A percentile compares a stretch with the other conserved stretches of the same genome.
Evolutionary conservation across 2,329 filamentous ascomycete species (phyloP).

Genomic region (Fusarium irregulare): DNA sequence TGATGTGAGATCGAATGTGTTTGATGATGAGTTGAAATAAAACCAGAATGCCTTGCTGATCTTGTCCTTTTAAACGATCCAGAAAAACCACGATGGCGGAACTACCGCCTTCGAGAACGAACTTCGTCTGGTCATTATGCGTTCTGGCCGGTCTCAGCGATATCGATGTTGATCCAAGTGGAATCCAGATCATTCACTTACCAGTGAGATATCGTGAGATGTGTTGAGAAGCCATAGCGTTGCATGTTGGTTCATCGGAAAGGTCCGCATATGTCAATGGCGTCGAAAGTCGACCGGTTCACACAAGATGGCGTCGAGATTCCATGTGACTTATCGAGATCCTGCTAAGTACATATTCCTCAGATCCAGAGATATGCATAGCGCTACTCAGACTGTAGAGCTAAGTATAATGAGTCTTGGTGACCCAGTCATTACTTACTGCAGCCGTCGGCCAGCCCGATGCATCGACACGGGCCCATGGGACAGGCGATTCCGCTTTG

Average conservation of each 20-base stretch:
- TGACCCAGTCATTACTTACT: neutral
- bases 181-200: neutral
- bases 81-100: neutral
- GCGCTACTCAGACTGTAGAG: neutral
- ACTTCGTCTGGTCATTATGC: neutral
- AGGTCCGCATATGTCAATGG: conserved; percentile 25
- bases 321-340: conserved; percentile 1
- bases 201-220: conserved; percentile 1
- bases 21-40: neutral
- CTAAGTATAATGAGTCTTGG: neutral
- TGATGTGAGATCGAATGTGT: neutral
- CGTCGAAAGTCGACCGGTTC: neutral
- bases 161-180: neutral
- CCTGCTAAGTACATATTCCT: no score
- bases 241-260: conserved; percentile 17
- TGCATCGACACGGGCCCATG: neutral
- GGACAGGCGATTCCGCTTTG: neutral
- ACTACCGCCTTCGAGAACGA: conserved; percentile 7
- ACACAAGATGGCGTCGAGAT: neutral
- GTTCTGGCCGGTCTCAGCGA: conserved; percentile 24
- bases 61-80: conserved; percentile 14
- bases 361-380: neutral
- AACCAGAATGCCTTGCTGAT: neutral
- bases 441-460: conserved; percentile 12
- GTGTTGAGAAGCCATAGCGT: conserved; percentile 9